Base-by-base conservation (phyloP, 2,329 filamentous ascomycete genomes). In the Aspergillus vadensis region DNA sequence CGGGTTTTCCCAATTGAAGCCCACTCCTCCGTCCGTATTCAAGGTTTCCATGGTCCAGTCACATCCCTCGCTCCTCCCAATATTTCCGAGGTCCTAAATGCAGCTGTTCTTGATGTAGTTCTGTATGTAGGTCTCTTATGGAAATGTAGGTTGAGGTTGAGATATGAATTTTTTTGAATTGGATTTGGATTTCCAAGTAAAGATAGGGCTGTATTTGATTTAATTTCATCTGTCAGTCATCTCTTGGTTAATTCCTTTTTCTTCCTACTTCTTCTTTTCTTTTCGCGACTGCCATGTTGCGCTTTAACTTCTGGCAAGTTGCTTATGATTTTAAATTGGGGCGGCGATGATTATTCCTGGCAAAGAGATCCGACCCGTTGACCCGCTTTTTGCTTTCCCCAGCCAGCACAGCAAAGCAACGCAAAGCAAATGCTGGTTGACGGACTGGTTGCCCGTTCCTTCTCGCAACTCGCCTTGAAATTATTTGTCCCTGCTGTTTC, bases 311-410 rank as follows among this genome's bases (percentile, higher is more conserved):
- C 9, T 32, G 47, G 21, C 14, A 39, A 27, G 17, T 19, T 41
- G 19, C 19, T 21, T 38, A 38, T 48, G 27, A 19, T 57, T 25
- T 47, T 23, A 43, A 32, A 43, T 48, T 36, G 19, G 36, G 39
- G 49, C 9, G 17, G 27, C 19, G 49, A 52, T 58, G 43, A 54
- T 57, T 48, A 38, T 38, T 36, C 43, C 54, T 36, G 57, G 39
- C 49, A 32, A 53, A 36, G 57, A 59, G 57, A 52, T 59, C 57
- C 27, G 57, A 48, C 41, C 49, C 49, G 49, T 44, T 58, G 56
- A 53, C 56, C 56, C 56, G 56, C 56, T 58, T 58, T 48, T 52
- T 43, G 53, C 36, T 48, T 58, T 47, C 57, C 57, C 57, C 57
- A 49, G 57, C 57, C 57, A 59, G 51, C 57, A 27, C 57, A 59